phyloP scores from a whole-genome alignment of 495 filamentous ascomycete species.

The Neurospora intermedia region DNA sequence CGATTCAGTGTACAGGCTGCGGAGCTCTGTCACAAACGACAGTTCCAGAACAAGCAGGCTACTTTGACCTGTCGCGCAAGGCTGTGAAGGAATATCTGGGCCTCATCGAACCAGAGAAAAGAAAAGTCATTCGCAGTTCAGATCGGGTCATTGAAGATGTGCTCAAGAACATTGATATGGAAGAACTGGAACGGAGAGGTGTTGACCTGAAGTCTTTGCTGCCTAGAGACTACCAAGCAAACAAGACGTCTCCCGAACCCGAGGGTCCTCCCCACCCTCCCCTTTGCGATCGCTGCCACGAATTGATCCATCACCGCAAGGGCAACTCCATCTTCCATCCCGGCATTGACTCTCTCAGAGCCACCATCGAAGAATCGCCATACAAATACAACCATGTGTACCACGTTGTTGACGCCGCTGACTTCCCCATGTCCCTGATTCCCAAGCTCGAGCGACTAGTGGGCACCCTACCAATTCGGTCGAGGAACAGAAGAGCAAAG shows the following conservation, averaged over 20 bases:
- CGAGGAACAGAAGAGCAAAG: constrained; percentile 62
- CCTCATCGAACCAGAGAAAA: constrained; percentile 9
- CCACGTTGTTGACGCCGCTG: constrained; percentile 93
- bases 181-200: constrained; percentile 32
- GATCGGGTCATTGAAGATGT: constrained; percentile 30
- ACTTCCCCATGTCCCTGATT: constrained; percentile 88
- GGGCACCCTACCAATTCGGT: constrained; percentile 52
- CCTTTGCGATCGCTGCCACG: constrained; percentile 80
- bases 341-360: constrained; percentile 60
- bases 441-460: constrained; percentile 47
- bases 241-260: constrained; percentile 1
- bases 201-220: constrained; percentile 26
- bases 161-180: constrained; percentile 28
- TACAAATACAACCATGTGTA: constrained; percentile 87
- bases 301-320: constrained; percentile 60
- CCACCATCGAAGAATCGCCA: constrained; percentile 76
- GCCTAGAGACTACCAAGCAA: not conserved
- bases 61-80: constrained; percentile 52
- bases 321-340: constrained; percentile 67
- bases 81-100: constrained; percentile 36
- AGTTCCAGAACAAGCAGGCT: constrained; percentile 62
- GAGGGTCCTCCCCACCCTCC: constrained; percentile 20
- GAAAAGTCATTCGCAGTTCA: constrained; percentile 13
- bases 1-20: constrained; percentile 70
- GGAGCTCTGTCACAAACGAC: constrained; percentile 72